These are phyloP conservation scores for Cladophialophora bantiana DNA, from an alignment of 2,329 filamentous ascomycete genomes.

Conservation along the genomic window DNA sequence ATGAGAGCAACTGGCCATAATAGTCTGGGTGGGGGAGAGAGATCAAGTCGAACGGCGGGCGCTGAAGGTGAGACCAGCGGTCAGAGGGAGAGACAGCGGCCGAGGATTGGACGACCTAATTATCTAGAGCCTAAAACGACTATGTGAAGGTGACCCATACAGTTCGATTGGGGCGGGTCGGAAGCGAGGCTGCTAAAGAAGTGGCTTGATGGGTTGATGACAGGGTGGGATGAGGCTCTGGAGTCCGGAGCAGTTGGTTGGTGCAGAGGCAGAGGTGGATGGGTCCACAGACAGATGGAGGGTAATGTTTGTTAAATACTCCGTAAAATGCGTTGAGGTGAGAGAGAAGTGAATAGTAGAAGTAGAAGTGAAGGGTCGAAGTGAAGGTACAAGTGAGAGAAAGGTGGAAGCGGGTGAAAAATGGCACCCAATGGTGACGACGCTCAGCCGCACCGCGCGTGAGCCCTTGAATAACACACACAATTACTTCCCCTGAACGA, in stretches of 20 bases:
- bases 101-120: background rate
- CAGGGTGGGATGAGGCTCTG: background rate
- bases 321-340: background rate
- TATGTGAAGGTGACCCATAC: background rate
- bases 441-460: background rate
- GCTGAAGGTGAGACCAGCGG: background rate
- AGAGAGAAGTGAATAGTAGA: background rate
- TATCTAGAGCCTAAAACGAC: background rate
- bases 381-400: background rate
- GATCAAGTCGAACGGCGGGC: background rate
- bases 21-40: background rate
- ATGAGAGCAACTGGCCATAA: conserved; percentile 11
- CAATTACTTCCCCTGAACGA: background rate
- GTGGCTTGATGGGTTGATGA: background rate
- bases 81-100: background rate
- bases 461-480: background rate
- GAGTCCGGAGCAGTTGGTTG: background rate
- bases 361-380: background rate
- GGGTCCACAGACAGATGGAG: background rate
- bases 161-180: background rate
- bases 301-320: background rate
- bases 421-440: background rate
- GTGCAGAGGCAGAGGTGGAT: background rate
- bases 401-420: background rate
- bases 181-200: background rate